Evolutionary conservation across 176 grass and related monocot species (phyloP).

Genomic region (Alloteropsis semialata): DNA sequence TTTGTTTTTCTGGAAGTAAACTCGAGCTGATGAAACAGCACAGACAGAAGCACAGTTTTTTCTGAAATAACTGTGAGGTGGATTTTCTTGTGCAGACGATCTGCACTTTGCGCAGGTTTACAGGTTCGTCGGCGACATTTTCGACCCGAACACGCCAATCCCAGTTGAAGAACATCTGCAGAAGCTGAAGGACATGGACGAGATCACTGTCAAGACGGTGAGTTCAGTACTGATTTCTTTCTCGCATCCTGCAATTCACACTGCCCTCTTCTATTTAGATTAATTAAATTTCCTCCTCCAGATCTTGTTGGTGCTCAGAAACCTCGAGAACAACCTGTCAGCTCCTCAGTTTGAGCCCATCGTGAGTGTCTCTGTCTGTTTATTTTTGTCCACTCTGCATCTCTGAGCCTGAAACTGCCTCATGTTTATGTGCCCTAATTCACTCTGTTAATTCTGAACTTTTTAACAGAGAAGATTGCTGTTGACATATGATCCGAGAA

Average conservation of each 20-base stretch:
- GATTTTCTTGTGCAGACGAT: slow-evolving; percentile 31
- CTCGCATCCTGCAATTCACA: not conserved
- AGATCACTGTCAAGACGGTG: slow-evolving; percentile 50
- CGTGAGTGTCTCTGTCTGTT: slow-evolving; percentile 40
- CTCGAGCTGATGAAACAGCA: not conserved
- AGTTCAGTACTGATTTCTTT: not conserved
- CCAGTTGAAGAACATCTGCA: slow-evolving; percentile 37
- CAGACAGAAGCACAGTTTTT: too few relatives aligned
- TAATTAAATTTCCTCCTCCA: slow-evolving; percentile 4
- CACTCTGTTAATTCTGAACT: not conserved
- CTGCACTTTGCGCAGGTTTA: slow-evolving; percentile 72
- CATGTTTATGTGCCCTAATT: not conserved
- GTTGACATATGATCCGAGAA: slow-evolving; percentile 61
- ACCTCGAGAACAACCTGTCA: slow-evolving; percentile 61
- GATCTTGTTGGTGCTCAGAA: slow-evolving; percentile 69
- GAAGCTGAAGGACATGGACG: slow-evolving; percentile 56
- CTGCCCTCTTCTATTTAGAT: not conserved
- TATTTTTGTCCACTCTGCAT: not conserved
- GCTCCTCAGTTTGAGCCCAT: slow-evolving; percentile 50
- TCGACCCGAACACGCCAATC: slow-evolving; percentile 56
- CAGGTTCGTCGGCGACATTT: slow-evolving; percentile 82
- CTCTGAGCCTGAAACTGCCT: not conserved
- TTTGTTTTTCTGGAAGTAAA: not conserved
- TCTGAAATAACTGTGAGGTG: not conserved
- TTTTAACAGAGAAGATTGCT: slow-evolving; percentile 51